These are phyloP conservation scores for Gastrolobium bilobum DNA, from an alignment of 306 rosid species.

Conservation along the genomic window DNA sequence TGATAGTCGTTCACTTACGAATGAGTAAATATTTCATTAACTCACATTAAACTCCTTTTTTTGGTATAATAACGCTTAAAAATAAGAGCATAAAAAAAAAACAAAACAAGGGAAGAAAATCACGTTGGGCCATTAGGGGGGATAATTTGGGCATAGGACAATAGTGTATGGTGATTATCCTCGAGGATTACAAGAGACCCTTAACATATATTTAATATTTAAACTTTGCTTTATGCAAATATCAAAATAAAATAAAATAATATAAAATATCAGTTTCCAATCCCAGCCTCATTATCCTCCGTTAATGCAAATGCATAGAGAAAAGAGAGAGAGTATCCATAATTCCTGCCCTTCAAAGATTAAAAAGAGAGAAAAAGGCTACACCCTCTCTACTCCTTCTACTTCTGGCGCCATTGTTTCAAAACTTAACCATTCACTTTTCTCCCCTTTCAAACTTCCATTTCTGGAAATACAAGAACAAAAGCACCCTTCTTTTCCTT, in stretches of 20 bases:
- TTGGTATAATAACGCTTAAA: not conserved
- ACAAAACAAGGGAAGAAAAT: not conserved
- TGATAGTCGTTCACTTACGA: not conserved
- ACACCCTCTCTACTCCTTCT: conserved; percentile 35
- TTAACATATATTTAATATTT: not conserved
- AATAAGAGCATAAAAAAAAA: not conserved
- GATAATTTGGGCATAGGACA: conserved; percentile 44
- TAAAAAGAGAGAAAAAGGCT: conserved; percentile 45
- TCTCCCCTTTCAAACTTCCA: conserved; percentile 56
- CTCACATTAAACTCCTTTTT: not conserved
- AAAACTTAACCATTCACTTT: too few species aligned
- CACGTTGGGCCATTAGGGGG: not conserved
- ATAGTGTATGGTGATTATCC: conserved; percentile 18
- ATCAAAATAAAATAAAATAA: too few species aligned
- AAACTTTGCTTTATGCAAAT: not conserved
- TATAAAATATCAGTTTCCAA: conserved; percentile 57
- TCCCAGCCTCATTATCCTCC: conserved; percentile 62
- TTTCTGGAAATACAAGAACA: conserved; percentile 21
- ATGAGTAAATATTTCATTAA: not conserved
- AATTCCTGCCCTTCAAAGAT: conserved; percentile 50
- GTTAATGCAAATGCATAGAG: conserved; percentile 59
- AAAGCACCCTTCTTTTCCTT: not conserved
- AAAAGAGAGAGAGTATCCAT: conserved; percentile 54
- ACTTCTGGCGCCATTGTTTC: conserved; percentile 79
- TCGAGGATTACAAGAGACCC: conserved; percentile 17